Conservation (phyloP, 495 filamentous ascomycete genomes). For the Paragyromitra xinjiangensis region DNA sequence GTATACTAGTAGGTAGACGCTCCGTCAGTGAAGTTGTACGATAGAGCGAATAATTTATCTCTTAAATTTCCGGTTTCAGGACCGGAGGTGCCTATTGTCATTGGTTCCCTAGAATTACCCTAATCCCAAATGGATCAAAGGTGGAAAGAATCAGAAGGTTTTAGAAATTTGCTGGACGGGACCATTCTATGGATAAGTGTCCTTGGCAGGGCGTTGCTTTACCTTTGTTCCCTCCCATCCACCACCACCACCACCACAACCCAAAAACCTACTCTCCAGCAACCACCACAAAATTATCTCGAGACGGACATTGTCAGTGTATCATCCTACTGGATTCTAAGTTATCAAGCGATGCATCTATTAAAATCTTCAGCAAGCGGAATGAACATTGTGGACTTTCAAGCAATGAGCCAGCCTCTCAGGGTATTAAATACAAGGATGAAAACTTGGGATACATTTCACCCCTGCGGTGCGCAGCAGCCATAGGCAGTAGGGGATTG, state of each 20-base stretch:
- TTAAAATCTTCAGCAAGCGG: too few relatives aligned
- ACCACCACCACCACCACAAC: neutral
- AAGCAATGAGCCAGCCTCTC: too few relatives aligned
- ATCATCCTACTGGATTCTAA: too few relatives aligned
- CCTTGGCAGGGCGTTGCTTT: neutral
- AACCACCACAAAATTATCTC: too few relatives aligned
- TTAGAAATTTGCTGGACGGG: neutral
- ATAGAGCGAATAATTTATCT: constrained; percentile 14
- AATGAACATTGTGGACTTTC: too few relatives aligned
- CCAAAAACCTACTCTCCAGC: too few relatives aligned
- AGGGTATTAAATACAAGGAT: too few relatives aligned
- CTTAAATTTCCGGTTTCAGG: neutral
- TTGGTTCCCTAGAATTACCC: neutral
- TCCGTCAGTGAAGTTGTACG: constrained; percentile 10
- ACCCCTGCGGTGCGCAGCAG: too few relatives aligned
- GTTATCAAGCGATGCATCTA: too few relatives aligned
- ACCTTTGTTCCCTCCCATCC: neutral
- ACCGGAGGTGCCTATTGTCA: neutral
- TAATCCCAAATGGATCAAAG: neutral
- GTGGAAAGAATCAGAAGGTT: neutral
- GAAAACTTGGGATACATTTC: too few relatives aligned
- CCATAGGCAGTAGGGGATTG: too few relatives aligned
- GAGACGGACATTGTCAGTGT: too few relatives aligned
- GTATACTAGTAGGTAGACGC: constrained; percentile 17
- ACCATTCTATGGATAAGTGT: neutral